A percentile compares a stretch with the other conserved stretches of the same genome.
These are phyloP conservation scores for Sisymbrium altissimum DNA, from an alignment of 345 rosid species.

Conservation along the genomic window DNA sequence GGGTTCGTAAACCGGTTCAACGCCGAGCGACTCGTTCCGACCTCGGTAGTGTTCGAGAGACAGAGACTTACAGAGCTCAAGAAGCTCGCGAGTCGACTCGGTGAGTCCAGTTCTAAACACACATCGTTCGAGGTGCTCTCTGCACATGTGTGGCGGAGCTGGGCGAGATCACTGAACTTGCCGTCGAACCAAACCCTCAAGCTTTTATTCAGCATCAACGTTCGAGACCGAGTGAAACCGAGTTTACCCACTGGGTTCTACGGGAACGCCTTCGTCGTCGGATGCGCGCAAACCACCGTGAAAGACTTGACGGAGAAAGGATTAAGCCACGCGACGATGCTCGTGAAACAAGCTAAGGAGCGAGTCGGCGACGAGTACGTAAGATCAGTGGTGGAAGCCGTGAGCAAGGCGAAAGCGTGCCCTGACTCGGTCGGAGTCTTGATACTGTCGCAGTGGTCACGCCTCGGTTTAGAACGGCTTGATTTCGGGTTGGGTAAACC, in stretches of 20 bases:
- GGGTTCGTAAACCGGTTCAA: constrained; percentile 63
- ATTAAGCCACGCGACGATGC: constrained; percentile 49
- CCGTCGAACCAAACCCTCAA: constrained; percentile 61
- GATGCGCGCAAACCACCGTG: constrained; percentile 59
- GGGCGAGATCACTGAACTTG: constrained; percentile 67
- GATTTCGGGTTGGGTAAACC: constrained; percentile 82
- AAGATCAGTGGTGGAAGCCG: constrained; percentile 53
- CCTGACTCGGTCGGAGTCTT: constrained; percentile 72
- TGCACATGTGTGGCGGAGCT: constrained; percentile 85
- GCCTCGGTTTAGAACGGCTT: constrained; percentile 68
- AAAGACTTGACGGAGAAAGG: constrained; percentile 60
- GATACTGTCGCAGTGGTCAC: constrained; percentile 86
- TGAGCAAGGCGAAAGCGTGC: constrained; percentile 48
- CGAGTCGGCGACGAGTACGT: constrained; percentile 55
- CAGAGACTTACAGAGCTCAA: constrained; percentile 49
- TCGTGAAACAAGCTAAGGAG: constrained; percentile 67
- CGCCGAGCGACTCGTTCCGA: constrained; percentile 57
- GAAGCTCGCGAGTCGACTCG: constrained; percentile 40
- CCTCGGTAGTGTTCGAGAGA: constrained; percentile 47
- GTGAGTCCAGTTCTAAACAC: constrained; percentile 26
- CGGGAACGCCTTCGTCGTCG: constrained; percentile 85
- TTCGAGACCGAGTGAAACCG: constrained; percentile 70
- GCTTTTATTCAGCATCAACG: constrained; percentile 70
- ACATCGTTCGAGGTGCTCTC: constrained; percentile 78
- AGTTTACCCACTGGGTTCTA: constrained; percentile 66